Evolutionary conservation across 495 filamentous ascomycete genomes (phyloP).

Genomic region (Penicillium salamii): DNA sequence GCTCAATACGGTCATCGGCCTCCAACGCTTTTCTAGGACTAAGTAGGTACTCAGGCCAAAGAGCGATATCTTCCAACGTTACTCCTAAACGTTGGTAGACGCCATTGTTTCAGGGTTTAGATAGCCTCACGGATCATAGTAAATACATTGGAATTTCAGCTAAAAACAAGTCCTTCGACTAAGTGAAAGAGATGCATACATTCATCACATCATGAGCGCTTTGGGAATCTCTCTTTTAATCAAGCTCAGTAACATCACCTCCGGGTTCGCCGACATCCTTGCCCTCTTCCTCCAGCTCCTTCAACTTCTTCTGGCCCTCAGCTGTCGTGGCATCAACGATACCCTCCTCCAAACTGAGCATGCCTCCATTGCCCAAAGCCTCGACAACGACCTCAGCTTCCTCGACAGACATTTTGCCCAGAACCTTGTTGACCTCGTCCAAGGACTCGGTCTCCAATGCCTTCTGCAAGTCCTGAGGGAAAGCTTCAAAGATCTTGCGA

Average conservation of each 20-base stretch:
- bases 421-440: conserved; percentile 93
- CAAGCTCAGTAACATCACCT: conserved; percentile 41
- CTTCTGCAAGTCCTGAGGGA: conserved; percentile 73
- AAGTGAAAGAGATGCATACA: conserved; percentile 10
- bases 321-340: conserved; percentile 96
- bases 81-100: no score
- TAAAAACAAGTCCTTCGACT: not conserved
- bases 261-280: conserved; percentile 41
- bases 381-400: conserved; percentile 91
- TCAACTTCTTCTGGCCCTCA: conserved; percentile 74
- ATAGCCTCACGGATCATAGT: not conserved
- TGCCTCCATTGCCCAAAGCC: conserved; percentile 79
- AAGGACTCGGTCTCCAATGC: conserved; percentile 82
- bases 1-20: not conserved
- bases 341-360: conserved; percentile 86
- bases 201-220: conserved; percentile 7
- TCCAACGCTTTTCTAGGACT: no score
- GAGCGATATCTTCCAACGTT: not conserved
- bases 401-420: conserved; percentile 88
- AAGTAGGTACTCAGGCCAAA: not conserved
- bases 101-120: no score
- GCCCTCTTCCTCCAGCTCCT: conserved; percentile 69
- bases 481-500: conserved; percentile 77
- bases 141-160: not conserved
- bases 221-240: conserved; percentile 23